phyloP scores from a whole-genome alignment of 345 rosid genomes.

The Eucalyptus paniculata region DNA sequence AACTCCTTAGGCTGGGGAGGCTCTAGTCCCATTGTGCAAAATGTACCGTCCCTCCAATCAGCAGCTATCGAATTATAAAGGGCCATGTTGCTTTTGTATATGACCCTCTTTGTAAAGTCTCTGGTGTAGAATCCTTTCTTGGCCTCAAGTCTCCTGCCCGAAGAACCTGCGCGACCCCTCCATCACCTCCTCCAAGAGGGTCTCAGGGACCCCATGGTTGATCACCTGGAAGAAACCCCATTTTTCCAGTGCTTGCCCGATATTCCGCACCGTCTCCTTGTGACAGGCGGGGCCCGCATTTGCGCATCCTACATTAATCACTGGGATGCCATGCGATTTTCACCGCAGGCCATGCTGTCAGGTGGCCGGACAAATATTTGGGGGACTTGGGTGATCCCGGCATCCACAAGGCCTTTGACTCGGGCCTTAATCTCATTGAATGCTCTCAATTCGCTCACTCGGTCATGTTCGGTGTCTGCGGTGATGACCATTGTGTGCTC shows the following conservation, averaged over 20 bases:
- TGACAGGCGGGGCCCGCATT: not conserved
- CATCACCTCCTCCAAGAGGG: conserved; percentile 1
- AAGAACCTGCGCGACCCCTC: not conserved
- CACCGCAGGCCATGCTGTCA: not conserved
- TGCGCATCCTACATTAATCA: conserved; percentile 9
- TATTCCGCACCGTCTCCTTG: not conserved
- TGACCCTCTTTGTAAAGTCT: not conserved
- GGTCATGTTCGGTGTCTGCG: not conserved
- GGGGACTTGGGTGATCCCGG: not conserved
- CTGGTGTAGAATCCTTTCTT: conserved; percentile 1
- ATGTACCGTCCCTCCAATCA: conserved; percentile 21
- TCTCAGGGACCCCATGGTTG: conserved; percentile 9
- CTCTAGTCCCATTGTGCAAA: conserved; percentile 5
- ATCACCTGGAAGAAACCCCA: conserved; percentile 6
- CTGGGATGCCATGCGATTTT: not conserved
- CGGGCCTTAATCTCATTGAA: not conserved
- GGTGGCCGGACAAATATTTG: not conserved
- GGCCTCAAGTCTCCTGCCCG: not conserved
- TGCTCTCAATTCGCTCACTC: not conserved
- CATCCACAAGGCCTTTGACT: not conserved
- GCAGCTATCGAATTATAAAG: not conserved
- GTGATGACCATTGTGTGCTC: not conserved
- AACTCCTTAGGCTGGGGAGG: conserved; percentile 12
- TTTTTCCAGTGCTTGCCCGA: not conserved
- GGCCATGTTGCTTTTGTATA: not conserved